Percentiles rank a stretch among this genome's conserved stretches.
Evolutionary conservation across 1,284 basidiomycete genomes (phyloP).

Genomic region (Apiotrichum gamsii): DNA sequence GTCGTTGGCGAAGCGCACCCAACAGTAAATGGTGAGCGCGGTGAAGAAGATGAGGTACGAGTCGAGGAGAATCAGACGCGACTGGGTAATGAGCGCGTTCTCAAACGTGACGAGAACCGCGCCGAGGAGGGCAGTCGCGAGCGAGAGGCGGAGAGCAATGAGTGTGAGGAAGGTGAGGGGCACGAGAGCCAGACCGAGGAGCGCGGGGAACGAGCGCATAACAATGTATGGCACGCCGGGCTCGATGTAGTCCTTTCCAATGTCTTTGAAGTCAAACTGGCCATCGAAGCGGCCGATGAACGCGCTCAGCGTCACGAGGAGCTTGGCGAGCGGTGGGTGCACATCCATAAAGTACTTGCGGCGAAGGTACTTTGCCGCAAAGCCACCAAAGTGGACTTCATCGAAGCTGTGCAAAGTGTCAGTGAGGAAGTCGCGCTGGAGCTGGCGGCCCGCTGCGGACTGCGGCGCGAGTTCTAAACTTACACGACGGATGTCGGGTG

Average conservation of each 20-base stretch:
- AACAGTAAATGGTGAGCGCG: constrained; percentile 76
- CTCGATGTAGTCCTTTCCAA: constrained; percentile 77
- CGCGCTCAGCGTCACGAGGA: constrained; percentile 85
- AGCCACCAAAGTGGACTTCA: constrained; percentile 95
- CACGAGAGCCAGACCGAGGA: constrained; percentile 82
- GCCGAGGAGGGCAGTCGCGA: constrained; percentile 82
- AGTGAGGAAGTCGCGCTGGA: background rate
- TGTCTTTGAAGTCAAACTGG: constrained; percentile 93
- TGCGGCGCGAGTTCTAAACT: constrained; percentile 45
- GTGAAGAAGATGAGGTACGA: constrained; percentile 98
- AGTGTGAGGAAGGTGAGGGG: constrained; percentile 91
- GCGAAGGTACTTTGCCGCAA: constrained; percentile 78
- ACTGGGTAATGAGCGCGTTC: constrained; percentile 92
- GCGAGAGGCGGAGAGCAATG: constrained; percentile 80
- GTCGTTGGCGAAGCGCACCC: constrained; percentile 86
- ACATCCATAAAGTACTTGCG: constrained; percentile 97
- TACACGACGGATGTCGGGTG: constrained; percentile 83
- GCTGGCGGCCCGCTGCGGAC: too few species aligned
- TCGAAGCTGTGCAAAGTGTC: constrained; percentile 64
- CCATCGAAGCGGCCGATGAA: constrained; percentile 89
- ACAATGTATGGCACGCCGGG: constrained; percentile 82
- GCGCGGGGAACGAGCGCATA: constrained; percentile 87
- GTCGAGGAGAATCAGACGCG: constrained; percentile 92
- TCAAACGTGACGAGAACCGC: constrained; percentile 91
- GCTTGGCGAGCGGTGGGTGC: constrained; percentile 92